Conservation (phyloP, 345 rosid genomes). For the Mangifera indica region DNA sequence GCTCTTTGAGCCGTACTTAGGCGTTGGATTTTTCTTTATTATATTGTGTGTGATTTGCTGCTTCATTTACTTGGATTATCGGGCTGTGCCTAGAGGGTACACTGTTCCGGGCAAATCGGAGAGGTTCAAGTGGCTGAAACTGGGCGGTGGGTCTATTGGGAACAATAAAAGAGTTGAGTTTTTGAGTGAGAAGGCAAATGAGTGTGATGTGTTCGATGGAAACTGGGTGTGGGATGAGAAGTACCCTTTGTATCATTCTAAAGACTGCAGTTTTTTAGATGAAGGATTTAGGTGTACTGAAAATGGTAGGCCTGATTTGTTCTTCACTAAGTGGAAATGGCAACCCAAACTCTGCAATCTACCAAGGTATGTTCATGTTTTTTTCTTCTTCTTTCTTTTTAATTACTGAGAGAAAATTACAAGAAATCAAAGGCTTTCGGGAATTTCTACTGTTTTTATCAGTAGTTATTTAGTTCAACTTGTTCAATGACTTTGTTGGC, state of each 20-base stretch:
- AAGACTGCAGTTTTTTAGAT: conserved; percentile 80
- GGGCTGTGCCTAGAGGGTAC: conserved; percentile 43
- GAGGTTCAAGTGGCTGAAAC: conserved; percentile 59
- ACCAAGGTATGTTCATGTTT: conserved; percentile 60
- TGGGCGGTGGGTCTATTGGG: conserved; percentile 32
- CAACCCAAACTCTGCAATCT: conserved; percentile 76
- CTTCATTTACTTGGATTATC: conserved; percentile 72
- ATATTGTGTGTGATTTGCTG: conserved; percentile 54
- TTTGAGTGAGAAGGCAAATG: conserved; percentile 50
- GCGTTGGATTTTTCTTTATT: conserved; percentile 65
- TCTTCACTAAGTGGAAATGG: conserved; percentile 97
- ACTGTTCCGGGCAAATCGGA: conserved; percentile 50
- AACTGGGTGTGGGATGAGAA: conserved; percentile 95
- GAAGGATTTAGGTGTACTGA: conserved; percentile 83
- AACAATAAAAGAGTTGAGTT: conserved; percentile 46
- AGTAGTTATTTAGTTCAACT: background rate
- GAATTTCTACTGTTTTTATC: background rate
- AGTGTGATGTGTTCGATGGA: conserved; percentile 79
- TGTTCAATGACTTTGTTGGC: background rate
- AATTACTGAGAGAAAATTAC: background rate
- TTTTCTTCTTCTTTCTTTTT: background rate
- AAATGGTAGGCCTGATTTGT: conserved; percentile 82
- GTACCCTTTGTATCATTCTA: conserved; percentile 82
- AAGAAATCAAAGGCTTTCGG: background rate
- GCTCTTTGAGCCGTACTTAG: conserved; percentile 66